phyloP scores from a whole-genome alignment of 148 eudicot species.

The Camellia japonica region DNA sequence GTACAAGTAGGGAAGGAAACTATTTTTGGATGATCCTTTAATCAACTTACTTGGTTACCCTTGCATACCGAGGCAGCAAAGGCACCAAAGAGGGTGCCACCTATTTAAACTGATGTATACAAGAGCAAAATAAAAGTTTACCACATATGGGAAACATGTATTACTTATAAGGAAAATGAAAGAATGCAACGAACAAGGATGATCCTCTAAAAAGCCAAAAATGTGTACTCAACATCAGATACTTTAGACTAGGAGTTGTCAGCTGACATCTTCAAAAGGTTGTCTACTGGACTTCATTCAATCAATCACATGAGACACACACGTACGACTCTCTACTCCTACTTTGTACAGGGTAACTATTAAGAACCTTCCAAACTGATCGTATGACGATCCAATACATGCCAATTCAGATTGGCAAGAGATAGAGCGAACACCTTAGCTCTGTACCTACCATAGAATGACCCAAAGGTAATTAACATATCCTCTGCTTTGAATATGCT shows the following conservation, averaged over 20 bases:
- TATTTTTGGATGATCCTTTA: neutral
- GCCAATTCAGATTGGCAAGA: neutral
- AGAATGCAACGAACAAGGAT: neutral
- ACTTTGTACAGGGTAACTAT: neutral
- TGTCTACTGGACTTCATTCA: neutral
- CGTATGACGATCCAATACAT: neutral
- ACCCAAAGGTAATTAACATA: no score
- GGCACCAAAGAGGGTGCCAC: neutral
- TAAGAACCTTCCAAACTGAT: neutral
- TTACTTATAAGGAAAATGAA: neutral
- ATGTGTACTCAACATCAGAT: neutral
- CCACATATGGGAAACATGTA: neutral
- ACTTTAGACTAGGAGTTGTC: neutral
- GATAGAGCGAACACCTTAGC: no score
- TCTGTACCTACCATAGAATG: no score
- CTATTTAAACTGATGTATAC: neutral
- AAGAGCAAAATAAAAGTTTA: neutral
- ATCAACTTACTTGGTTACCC: neutral
- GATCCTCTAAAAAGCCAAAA: neutral
- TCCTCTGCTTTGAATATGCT: no score
- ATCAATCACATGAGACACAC: neutral
- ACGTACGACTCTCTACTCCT: neutral
- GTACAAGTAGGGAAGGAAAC: neutral
- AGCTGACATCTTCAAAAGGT: neutral
- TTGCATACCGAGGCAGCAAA: neutral